Conservation (phyloP, 768 basidiomycete species). For the Trametes cubensis region DNA sequence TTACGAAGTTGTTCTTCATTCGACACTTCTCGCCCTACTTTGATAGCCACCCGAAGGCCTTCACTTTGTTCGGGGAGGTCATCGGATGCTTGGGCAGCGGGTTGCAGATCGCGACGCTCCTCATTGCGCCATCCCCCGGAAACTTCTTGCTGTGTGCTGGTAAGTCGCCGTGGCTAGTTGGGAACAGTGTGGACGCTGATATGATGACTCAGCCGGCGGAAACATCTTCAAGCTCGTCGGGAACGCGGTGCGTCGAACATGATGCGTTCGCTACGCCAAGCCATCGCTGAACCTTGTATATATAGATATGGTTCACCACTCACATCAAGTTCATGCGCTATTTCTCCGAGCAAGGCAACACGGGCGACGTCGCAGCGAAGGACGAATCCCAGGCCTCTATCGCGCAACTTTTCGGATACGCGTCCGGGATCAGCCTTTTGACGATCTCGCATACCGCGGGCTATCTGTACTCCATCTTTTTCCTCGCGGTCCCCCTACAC, state of each 20-base stretch:
- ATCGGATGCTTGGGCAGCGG: constrained; percentile 30
- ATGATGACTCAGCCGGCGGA: constrained; percentile 26
- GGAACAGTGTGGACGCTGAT: neutral
- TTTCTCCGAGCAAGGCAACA: constrained; percentile 33
- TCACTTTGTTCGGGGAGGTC: constrained; percentile 30
- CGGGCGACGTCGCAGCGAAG: constrained; percentile 35
- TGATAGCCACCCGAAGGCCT: constrained; percentile 36
- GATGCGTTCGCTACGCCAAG: neutral
- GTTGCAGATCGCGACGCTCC: constrained; percentile 31
- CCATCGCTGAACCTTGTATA: neutral
- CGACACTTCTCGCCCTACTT: constrained; percentile 33
- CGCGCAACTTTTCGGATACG: constrained; percentile 32
- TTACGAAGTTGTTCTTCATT: constrained; percentile 37
- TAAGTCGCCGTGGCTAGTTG: constrained; percentile 6
- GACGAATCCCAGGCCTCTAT: constrained; percentile 36
- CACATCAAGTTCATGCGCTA: constrained; percentile 36
- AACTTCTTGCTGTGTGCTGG: constrained; percentile 34
- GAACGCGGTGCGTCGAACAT: constrained; percentile 27
- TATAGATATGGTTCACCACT: constrained; percentile 34
- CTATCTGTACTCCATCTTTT: constrained; percentile 34
- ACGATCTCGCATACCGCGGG: constrained; percentile 32
- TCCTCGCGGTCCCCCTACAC: constrained; percentile 27
- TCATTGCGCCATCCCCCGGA: constrained; percentile 26
- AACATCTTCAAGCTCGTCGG: constrained; percentile 36
- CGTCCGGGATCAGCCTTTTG: constrained; percentile 32